Evolutionary conservation across 495 filamentous ascomycete genomes (phyloP).

Genomic region (Copromyces sp.): DNA sequence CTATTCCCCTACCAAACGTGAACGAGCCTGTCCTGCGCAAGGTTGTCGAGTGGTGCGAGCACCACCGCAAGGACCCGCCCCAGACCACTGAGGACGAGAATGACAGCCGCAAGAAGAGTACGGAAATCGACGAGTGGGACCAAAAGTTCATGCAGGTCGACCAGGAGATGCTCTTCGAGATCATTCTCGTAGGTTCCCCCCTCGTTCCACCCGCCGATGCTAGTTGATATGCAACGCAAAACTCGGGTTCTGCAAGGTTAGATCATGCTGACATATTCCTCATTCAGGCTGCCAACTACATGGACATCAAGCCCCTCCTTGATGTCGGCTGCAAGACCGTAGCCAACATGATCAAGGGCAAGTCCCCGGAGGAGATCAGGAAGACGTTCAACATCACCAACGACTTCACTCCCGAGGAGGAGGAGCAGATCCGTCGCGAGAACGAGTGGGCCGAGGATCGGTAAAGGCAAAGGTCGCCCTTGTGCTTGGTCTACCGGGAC

Average conservation of each 20-base stretch:
- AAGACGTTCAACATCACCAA: slow-evolving; percentile 82
- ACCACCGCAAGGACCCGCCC: slow-evolving; percentile 81
- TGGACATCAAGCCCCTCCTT: slow-evolving; percentile 73
- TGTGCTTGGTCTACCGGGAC: background rate
- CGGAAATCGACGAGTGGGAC: slow-evolving; percentile 98
- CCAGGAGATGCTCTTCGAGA: slow-evolving; percentile 99
- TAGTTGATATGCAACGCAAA: background rate
- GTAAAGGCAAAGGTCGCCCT: slow-evolving; percentile 12
- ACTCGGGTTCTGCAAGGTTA: background rate
- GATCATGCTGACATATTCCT: slow-evolving; percentile 5
- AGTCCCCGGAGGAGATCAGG: slow-evolving; percentile 70
- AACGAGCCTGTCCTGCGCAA: slow-evolving; percentile 89
- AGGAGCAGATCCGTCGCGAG: slow-evolving; percentile 74
- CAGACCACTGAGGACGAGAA: slow-evolving; percentile 73
- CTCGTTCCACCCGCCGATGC: background rate
- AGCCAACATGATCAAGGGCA: slow-evolving; percentile 83
- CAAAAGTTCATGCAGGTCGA: slow-evolving; percentile 99
- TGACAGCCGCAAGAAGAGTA: slow-evolving; percentile 93
- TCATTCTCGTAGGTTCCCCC: slow-evolving; percentile 68
- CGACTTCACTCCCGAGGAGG: slow-evolving; percentile 73
- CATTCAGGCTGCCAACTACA: slow-evolving; percentile 58
- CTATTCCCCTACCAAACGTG: slow-evolving; percentile 74
- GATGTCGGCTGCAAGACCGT: slow-evolving; percentile 80
- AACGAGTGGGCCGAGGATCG: slow-evolving; percentile 79
- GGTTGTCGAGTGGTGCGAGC: slow-evolving; percentile 94